A percentile compares a stretch with the other conserved stretches of the same genome.
Conservation (phyloP, 805 yeast species). For the Nadsonia fulvescens region DNA sequence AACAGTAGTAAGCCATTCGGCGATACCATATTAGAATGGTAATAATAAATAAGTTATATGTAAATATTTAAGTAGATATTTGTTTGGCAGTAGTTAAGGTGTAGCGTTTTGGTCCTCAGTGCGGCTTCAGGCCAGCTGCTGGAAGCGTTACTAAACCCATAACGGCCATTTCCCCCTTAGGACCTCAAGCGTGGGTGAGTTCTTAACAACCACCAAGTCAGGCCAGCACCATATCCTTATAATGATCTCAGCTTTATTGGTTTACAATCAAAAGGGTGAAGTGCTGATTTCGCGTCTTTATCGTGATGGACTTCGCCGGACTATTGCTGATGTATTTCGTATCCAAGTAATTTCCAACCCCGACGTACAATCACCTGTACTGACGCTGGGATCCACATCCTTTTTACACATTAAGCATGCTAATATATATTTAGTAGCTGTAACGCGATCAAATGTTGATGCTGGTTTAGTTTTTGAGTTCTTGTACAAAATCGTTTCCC, state of each 20-base stretch:
- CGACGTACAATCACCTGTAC: slow-evolving; percentile 44
- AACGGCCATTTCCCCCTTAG: too few species aligned
- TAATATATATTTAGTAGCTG: slow-evolving; percentile 66
- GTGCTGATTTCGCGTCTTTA: slow-evolving; percentile 57
- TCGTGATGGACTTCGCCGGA: slow-evolving; percentile 58
- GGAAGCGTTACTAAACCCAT: too few species aligned
- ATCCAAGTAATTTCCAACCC: slow-evolving; percentile 68
- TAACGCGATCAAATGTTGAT: slow-evolving; percentile 78
- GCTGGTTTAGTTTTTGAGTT: slow-evolving; percentile 68
- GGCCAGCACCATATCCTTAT: too few species aligned
- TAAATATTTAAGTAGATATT: neutral
- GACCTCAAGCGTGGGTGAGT: too few species aligned
- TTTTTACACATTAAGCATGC: slow-evolving; percentile 55
- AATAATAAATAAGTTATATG: slow-evolving; percentile 5
- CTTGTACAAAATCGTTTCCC: slow-evolving; percentile 38
- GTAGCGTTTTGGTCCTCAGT: neutral
- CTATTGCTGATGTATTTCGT: slow-evolving; percentile 76
- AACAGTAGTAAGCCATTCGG: slow-evolving; percentile 32
- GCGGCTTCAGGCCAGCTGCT: too few species aligned
- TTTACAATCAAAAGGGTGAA: slow-evolving; percentile 70
- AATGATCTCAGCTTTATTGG: slow-evolving; percentile 74
- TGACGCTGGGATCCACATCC: slow-evolving; percentile 85
- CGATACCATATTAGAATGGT: slow-evolving; percentile 29
- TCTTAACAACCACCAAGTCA: too few species aligned
- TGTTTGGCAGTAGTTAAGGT: neutral